Percentiles rank a stretch among this genome's conserved stretches.
phyloP scores from a whole-genome alignment of 352 stramenopile genomes.

The Phytophthora meadii region DNA sequence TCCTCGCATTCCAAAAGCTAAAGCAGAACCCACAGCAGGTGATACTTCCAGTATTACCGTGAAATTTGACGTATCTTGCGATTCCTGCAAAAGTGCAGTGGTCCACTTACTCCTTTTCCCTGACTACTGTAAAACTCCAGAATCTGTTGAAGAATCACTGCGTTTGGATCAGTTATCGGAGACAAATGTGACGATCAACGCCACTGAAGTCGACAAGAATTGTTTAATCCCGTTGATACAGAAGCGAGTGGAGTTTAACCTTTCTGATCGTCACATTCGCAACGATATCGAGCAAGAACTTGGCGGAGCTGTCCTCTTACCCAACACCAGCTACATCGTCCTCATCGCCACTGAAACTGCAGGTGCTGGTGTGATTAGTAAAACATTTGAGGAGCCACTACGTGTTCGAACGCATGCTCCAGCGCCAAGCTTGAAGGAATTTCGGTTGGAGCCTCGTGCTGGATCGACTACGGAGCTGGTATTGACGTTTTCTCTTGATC shows the following conservation, averaged over 20 bases:
- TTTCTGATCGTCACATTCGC: constrained; percentile 47
- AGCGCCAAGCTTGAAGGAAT: constrained; percentile 54
- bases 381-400: constrained; percentile 40
- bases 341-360: constrained; percentile 63
- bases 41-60: constrained; percentile 62
- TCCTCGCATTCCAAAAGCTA: constrained; percentile 51
- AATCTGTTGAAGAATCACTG: constrained; percentile 27
- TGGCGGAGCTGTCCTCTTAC: constrained; percentile 21
- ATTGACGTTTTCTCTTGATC: constrained; percentile 60
- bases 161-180: constrained; percentile 22
- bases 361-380: constrained; percentile 68
- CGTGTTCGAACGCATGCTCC: constrained; percentile 51
- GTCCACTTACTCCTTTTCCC: constrained; percentile 64
- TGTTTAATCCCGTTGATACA: constrained; percentile 35
- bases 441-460: constrained; percentile 57
- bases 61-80: constrained; percentile 63
- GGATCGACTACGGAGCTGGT: constrained; percentile 82
- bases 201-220: background rate
- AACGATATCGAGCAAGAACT: constrained; percentile 54
- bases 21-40: constrained; percentile 57
- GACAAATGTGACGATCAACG: constrained; percentile 19
- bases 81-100: constrained; percentile 53
- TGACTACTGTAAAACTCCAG: constrained; percentile 32
- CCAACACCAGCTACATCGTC: constrained; percentile 63
- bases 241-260: constrained; percentile 37